A percentile compares a stretch with the other conserved stretches of the same genome.
These are phyloP conservation scores for Sphaceloma murrayae DNA, from an alignment of 2,329 filamentous ascomycete genomes.

Conservation along the genomic window DNA sequence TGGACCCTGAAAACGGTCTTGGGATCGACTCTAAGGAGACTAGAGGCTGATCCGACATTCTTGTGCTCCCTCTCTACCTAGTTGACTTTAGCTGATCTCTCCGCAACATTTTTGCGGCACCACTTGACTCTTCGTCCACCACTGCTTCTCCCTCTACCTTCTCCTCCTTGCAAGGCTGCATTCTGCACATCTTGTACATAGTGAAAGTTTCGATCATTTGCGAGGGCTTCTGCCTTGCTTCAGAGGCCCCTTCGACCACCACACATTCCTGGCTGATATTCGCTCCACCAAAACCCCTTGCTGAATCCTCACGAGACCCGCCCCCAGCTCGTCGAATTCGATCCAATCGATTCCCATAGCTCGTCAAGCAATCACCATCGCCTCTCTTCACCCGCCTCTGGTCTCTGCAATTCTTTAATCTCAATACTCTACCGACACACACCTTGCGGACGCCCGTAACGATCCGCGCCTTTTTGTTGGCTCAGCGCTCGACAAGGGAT, in stretches of 20 bases:
- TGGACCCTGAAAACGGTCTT: constrained; percentile 12
- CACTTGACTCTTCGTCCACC: background rate
- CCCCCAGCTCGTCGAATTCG: background rate
- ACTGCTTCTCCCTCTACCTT: background rate
- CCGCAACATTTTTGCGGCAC: constrained; percentile 3
- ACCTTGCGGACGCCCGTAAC: constrained; percentile 5
- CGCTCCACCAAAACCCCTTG: constrained; percentile 3
- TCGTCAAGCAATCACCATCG: background rate
- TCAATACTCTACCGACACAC: constrained; percentile 3
- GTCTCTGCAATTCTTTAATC: constrained; percentile 5
- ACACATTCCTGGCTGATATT: constrained; percentile 10
- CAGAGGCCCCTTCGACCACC: constrained; percentile 6
- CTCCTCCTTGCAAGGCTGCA: constrained; percentile 1
- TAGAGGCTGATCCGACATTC: background rate
- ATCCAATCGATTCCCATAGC: constrained; percentile 1
- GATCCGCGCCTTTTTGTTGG: background rate
- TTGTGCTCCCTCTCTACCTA: constrained; percentile 3
- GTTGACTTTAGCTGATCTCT: background rate
- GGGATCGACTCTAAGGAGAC: background rate
- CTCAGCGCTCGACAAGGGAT: background rate
- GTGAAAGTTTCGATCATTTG: constrained; percentile 2
- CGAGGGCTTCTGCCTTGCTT: constrained; percentile 7
- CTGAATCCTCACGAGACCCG: constrained; percentile 11
- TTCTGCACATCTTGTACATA: constrained; percentile 9
- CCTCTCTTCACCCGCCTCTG: constrained; percentile 3